These are phyloP conservation scores for Monilinia fructigena DNA, from an alignment of 2,329 filamentous ascomycete species.

Conservation along the genomic window DNA sequence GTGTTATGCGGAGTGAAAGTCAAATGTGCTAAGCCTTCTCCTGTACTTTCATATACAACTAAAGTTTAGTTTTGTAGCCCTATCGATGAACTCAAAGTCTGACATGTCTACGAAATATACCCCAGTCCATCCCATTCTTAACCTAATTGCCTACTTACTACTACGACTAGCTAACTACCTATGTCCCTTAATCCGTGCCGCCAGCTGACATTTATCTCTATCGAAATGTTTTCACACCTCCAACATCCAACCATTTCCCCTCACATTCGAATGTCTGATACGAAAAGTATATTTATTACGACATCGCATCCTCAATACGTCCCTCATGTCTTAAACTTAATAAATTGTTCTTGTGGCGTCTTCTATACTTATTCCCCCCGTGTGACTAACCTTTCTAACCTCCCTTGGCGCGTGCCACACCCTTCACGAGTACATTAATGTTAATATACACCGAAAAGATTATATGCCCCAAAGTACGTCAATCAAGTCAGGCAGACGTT, in stretches of 20 bases:
- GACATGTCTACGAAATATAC: background rate
- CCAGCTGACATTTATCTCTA: conserved; percentile 4
- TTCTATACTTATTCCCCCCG: conserved; percentile 22
- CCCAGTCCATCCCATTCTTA: background rate
- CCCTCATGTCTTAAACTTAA: conserved; percentile 17
- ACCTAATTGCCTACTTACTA: background rate
- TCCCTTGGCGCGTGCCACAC: conserved; percentile 33
- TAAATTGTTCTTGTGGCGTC: conserved; percentile 26
- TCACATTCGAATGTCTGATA: background rate
- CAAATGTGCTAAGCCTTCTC: conserved; percentile 8
- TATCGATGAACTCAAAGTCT: background rate
- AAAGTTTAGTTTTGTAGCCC: background rate
- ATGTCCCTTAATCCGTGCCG: background rate
- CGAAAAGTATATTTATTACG: conserved; percentile 2
- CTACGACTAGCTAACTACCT: no score
- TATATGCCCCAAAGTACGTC: conserved; percentile 7
- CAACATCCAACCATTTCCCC: background rate
- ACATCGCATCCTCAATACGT: background rate
- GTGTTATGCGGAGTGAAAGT: background rate
- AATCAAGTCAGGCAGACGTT: conserved; percentile 21
- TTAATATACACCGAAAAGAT: conserved; percentile 13
- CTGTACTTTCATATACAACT: background rate
- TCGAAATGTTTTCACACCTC: conserved; percentile 15
- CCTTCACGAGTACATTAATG: conserved; percentile 20
- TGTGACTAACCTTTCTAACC: conserved; percentile 34